These are phyloP conservation scores for Rubroshorea leprosula DNA, from an alignment of 345 rosid genomes.

Conservation along the genomic window DNA sequence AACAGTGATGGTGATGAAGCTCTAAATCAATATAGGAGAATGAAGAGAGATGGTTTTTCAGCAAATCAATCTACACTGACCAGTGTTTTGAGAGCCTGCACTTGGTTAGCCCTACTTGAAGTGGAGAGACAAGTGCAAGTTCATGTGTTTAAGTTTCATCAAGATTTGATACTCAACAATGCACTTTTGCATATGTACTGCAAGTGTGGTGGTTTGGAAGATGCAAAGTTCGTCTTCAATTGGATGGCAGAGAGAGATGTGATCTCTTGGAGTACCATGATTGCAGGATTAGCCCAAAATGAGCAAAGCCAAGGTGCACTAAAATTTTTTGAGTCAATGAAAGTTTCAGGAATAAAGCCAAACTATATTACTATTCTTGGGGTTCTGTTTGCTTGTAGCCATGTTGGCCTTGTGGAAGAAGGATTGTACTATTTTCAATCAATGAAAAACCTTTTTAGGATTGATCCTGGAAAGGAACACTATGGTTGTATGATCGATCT, in stretches of 20 bases:
- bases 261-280: slow-evolving; percentile 69
- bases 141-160: slow-evolving; percentile 46
- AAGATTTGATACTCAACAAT: slow-evolving; percentile 46
- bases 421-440: slow-evolving; percentile 46
- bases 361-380: slow-evolving; percentile 51
- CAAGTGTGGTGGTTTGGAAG: slow-evolving; percentile 52
- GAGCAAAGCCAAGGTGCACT: slow-evolving; percentile 54
- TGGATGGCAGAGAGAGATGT: slow-evolving; percentile 45
- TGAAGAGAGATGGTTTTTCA: slow-evolving; percentile 45
- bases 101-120: slow-evolving; percentile 42
- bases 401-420: slow-evolving; percentile 53
- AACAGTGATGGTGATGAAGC: slow-evolving; percentile 46
- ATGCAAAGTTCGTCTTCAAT: slow-evolving; percentile 35
- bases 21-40: slow-evolving; percentile 36
- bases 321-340: slow-evolving; percentile 40
- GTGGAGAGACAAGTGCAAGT: slow-evolving; percentile 56
- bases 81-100: slow-evolving; percentile 52
- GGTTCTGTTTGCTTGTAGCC: slow-evolving; percentile 65
- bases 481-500: slow-evolving; percentile 59
- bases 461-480: slow-evolving; percentile 60
- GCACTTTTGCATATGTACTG: slow-evolving; percentile 60
- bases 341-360: slow-evolving; percentile 35
- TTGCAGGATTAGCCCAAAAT: slow-evolving; percentile 55
- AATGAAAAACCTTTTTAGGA: slow-evolving; percentile 42
- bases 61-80: slow-evolving; percentile 43